phyloP scores from a whole-genome alignment of 257 asterid genomes.

The Salvia rosmarinus region DNA sequence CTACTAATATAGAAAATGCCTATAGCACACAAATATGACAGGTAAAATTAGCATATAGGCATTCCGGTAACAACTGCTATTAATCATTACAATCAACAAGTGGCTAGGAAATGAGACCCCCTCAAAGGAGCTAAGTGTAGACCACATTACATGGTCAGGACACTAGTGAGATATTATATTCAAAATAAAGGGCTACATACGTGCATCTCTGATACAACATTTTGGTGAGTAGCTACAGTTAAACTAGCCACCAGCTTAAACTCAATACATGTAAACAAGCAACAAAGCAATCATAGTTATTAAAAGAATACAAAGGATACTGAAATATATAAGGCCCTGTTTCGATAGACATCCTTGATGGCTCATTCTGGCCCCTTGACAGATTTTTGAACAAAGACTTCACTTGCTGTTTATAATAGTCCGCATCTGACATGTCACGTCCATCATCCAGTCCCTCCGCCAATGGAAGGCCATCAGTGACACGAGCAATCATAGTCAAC shows the following conservation, averaged over 20 bases:
- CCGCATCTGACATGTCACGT: slow-evolving; percentile 83
- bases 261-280: slow-evolving; percentile 15
- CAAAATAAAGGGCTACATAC: neutral
- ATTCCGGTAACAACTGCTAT: slow-evolving; percentile 9
- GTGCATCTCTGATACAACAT: slow-evolving; percentile 17
- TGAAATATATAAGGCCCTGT: slow-evolving; percentile 89
- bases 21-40: neutral
- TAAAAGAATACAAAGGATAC: slow-evolving; percentile 62
- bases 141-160: neutral
- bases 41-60: slow-evolving; percentile 5
- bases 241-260: slow-evolving; percentile 23
- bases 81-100: slow-evolving; percentile 15
- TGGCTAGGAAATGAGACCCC: slow-evolving; percentile 11
- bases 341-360: slow-evolving; percentile 94
- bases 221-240: neutral
- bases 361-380: slow-evolving; percentile 78
- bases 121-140: neutral
- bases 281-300: neutral
- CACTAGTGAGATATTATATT: neutral
- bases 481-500: slow-evolving; percentile 94
- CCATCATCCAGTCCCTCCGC: slow-evolving; percentile 97
- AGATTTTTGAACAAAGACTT: slow-evolving; percentile 86
- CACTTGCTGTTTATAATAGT: slow-evolving; percentile 85
- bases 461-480: slow-evolving; percentile 90
- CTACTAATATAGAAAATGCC: neutral